phyloP scores from a whole-genome alignment of 805 yeast species.

The Metschnikowia borealis region DNA sequence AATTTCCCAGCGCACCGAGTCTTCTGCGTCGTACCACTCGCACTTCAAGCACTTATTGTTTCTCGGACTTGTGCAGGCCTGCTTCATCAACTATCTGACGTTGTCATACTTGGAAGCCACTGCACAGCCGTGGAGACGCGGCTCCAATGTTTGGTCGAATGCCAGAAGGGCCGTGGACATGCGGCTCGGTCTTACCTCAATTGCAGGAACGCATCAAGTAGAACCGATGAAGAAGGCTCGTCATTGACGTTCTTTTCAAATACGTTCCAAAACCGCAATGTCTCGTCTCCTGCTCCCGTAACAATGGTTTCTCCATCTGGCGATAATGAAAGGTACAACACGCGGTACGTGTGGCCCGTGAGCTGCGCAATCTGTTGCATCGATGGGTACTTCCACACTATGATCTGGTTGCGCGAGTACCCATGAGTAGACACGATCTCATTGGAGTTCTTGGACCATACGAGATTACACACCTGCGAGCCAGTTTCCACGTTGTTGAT shows the following conservation, averaged over 20 bases:
- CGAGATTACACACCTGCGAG: conserved; percentile 90
- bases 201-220: conserved; percentile 72
- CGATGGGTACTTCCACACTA: conserved; percentile 89
- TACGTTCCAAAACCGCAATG: conserved; percentile 91
- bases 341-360: conserved; percentile 92
- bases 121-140: no score
- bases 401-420: conserved; percentile 82
- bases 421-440: conserved; percentile 96
- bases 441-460: conserved; percentile 89
- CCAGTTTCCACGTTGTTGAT: conserved; percentile 87
- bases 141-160: no score
- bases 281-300: conserved; percentile 98
- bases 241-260: conserved; percentile 72
- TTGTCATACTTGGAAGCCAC: not conserved
- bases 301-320: conserved; percentile 97
- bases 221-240: conserved; percentile 55
- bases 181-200: conserved; percentile 40
- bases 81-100: not conserved
- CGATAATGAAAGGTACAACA: conserved; percentile 80
- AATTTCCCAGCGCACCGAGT: not conserved
- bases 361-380: conserved; percentile 91
- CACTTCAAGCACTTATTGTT: not conserved
- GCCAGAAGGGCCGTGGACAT: no score
- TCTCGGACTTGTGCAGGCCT: not conserved
- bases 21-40: not conserved